A percentile compares a stretch with the other conserved stretches of the same genome.
Conservation (phyloP, 140 eudicot genomes). For the Ambrosia hybrid region DNA sequence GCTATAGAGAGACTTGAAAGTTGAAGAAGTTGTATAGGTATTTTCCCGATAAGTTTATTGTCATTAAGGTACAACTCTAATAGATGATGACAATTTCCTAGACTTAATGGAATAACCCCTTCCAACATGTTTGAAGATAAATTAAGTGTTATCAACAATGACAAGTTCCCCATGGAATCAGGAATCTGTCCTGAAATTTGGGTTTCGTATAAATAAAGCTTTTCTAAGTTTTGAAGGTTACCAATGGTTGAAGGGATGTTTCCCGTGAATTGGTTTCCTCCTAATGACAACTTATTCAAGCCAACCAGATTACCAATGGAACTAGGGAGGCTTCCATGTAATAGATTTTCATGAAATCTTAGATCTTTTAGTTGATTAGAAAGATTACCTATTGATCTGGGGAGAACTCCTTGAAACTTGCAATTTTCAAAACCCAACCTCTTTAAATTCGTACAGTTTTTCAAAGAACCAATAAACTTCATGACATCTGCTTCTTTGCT, state of each 20-base stretch:
- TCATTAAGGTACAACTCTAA: no score
- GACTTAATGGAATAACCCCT: no score
- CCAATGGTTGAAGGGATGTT: neutral
- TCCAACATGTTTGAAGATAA: no score
- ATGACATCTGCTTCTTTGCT: neutral
- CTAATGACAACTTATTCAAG: neutral
- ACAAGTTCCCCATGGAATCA: neutral
- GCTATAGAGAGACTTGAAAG: no score
- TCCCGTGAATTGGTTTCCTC: neutral
- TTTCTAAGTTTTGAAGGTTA: neutral
- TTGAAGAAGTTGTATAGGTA: no score
- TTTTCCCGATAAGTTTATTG: no score
- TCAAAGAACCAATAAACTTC: neutral
- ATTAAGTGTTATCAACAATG: neutral
- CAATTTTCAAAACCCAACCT: neutral
- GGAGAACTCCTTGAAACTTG: no score
- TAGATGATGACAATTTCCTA: no score
- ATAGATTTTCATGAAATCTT: no score
- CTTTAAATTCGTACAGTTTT: neutral
- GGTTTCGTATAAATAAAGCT: neutral
- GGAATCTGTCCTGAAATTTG: neutral
- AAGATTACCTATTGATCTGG: no score
- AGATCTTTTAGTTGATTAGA: no score
- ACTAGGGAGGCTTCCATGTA: no score
- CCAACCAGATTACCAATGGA: neutral